Base-by-base conservation (phyloP, 768 basidiomycete species). In the Boletus vinaceobasis region DNA sequence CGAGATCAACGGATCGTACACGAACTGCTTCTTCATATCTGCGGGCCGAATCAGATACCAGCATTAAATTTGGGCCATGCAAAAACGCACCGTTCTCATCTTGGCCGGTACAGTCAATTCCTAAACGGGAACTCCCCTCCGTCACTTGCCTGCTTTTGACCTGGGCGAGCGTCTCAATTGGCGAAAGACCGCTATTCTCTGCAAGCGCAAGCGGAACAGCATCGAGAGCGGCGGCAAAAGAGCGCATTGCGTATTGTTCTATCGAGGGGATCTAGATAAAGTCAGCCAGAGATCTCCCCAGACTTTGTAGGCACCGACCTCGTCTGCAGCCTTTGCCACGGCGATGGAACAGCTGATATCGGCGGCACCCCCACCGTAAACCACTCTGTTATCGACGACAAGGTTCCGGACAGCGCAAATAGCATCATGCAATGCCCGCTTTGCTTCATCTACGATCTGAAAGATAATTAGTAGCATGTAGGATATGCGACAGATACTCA, bases 231-330 rank as follows among this genome's bases (percentile, higher is more conserved):
- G 91, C 90, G 4, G 97, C 82, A 70, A 98, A 99, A n/a, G 97
- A 95, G 46, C 96, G 88, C 95, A 99, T 98, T 3, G 97, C 97
- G 67, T 99, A 99, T 77, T 99, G 97, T 74, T 99, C 97, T 65
- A 99, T 98, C 29, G 93, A 82, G 1, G 97, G 88, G 60, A 97
- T 96, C 91, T 94, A 53, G 14, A 26, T 42, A 17, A 45, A 21
- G 40, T 50, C 36, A 60, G 39, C 51, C 52, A 48, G 37, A 9
- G 11, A 39, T 15, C 8, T n/a, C 7, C 3, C 10, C 23, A 38
- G n/a, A 48, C 19, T 2, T 39, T 42, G 55, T 33, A 35, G 42
- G 14, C 15, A 63, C 75, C 19, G 44, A 90, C 92, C 75, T 97
- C 87, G 71, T 99, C 97, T 8, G 97, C 97, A 40, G 92, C 93